Evolutionary conservation across 371 early-diverging fungal genomes (phyloP).

Genomic region (Mortierella sp.): DNA sequence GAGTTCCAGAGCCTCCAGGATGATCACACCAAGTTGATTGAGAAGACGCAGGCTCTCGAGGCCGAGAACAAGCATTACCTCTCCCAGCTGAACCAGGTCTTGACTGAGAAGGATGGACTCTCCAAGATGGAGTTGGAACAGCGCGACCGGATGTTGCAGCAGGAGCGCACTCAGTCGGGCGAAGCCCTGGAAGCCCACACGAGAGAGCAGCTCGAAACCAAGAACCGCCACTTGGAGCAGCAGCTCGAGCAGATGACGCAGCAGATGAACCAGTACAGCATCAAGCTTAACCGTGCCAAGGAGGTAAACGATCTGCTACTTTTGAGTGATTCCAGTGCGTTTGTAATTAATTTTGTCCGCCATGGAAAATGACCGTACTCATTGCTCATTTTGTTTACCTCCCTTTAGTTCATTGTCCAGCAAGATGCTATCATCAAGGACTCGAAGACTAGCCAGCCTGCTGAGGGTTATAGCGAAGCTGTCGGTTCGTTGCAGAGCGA

Average conservation of each 20-base stretch:
- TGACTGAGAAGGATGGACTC: slow-evolving; percentile 46
- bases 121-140: slow-evolving; percentile 31
- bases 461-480: slow-evolving; percentile 72
- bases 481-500: slow-evolving; percentile 77
- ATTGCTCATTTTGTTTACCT: background rate
- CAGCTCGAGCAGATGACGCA: slow-evolving; percentile 72
- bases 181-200: slow-evolving; percentile 58
- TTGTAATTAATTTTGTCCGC: background rate
- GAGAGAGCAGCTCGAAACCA: slow-evolving; percentile 59
- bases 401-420: slow-evolving; percentile 33
- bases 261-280: slow-evolving; percentile 61
- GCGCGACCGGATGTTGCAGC: slow-evolving; percentile 23
- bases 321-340: background rate
- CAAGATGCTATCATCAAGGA: slow-evolving; percentile 41
- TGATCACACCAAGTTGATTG: slow-evolving; percentile 22
- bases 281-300: slow-evolving; percentile 80
- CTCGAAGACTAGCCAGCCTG: slow-evolving; percentile 17
- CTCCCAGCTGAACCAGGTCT: slow-evolving; percentile 38
- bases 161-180: slow-evolving; percentile 50
- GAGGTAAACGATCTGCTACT: slow-evolving; percentile 62
- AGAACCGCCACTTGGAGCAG: slow-evolving; percentile 55
- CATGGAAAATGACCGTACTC: background rate
- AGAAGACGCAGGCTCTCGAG: slow-evolving; percentile 41
- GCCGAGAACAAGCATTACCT: slow-evolving; percentile 48
- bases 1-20: slow-evolving; percentile 32